Evolutionary conservation across 169 alveolate species (phyloP).

Genomic region (Eimeria sp.): DNA sequence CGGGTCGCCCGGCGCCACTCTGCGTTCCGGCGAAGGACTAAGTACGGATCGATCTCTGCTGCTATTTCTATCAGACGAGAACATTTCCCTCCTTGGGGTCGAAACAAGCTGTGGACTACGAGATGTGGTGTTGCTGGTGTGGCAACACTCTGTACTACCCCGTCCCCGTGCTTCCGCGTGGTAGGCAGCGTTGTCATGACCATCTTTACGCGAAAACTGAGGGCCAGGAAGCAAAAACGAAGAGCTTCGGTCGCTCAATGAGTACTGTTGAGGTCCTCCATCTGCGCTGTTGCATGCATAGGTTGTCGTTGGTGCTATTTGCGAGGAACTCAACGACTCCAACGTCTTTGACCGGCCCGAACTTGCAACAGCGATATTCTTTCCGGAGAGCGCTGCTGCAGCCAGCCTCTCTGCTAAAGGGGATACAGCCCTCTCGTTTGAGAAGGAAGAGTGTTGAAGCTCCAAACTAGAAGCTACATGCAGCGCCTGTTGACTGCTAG

Average conservation of each 20-base stretch:
- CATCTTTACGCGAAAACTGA: neutral
- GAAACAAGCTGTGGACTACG: constrained; percentile 3
- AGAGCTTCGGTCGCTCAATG: neutral
- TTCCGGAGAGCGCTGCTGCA: neutral
- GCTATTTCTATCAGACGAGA: neutral
- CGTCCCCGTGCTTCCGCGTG: neutral
- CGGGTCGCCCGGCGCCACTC: constrained; percentile 20
- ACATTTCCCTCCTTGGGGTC: neutral
- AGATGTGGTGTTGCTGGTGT: constrained; percentile 9
- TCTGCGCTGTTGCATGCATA: neutral
- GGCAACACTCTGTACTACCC: neutral
- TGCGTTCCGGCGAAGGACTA: constrained; percentile 41
- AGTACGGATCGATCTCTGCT: constrained; percentile 1
- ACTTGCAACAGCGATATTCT: neutral
- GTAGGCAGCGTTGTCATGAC: neutral
- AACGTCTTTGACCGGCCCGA: constrained; percentile 5
- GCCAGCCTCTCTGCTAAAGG: constrained; percentile 24
- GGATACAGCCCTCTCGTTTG: neutral
- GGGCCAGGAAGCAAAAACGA: constrained; percentile 38
- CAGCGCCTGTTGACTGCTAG: constrained; percentile 27
- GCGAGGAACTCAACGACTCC: neutral
- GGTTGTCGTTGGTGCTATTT: neutral
- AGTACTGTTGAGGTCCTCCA: constrained; percentile 9
- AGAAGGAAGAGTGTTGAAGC: constrained; percentile 42
- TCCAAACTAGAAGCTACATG: constrained; percentile 19